A percentile compares a stretch with the other conserved stretches of the same genome.
phyloP scores from a whole-genome alignment of 306 rosid species.

The Vigna hirtella region DNA sequence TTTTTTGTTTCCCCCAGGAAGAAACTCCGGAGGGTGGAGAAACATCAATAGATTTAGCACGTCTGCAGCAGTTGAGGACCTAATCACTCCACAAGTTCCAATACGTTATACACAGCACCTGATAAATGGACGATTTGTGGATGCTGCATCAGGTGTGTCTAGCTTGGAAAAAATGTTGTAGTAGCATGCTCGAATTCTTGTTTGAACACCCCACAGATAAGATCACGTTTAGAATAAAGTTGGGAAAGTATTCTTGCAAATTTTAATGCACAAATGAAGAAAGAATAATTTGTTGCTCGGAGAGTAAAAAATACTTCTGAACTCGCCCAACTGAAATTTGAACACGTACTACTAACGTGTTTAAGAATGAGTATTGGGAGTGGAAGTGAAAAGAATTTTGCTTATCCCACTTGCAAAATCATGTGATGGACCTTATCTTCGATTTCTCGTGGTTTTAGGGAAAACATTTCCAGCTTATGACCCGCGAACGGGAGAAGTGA shows the following conservation, averaged over 20 bases:
- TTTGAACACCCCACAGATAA: not conserved
- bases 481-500: constrained; percentile 87
- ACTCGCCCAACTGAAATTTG: not conserved
- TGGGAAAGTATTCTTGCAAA: not conserved
- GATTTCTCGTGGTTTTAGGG: constrained; percentile 55
- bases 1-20: constrained; percentile 54
- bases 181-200: not conserved
- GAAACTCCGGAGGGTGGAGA: constrained; percentile 48
- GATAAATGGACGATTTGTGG: constrained; percentile 84
- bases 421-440: constrained; percentile 21
- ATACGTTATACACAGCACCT: constrained; percentile 69
- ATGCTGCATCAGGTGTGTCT: constrained; percentile 79
- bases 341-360: not conserved
- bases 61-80: constrained; percentile 65
- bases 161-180: not conserved
- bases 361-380: not conserved
- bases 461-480: constrained; percentile 89
- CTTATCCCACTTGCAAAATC: constrained; percentile 8
- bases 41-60: constrained; percentile 63
- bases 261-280: not conserved
- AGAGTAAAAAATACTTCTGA: not conserved
- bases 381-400: not conserved
- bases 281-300: not conserved
- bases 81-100: constrained; percentile 74
- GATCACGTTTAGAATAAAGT: not conserved